Percentiles rank a stretch among this genome's conserved stretches.
Evolutionary conservation across 1,284 basidiomycete genomes (phyloP).

Genomic region (Ceratobasidium sp.): DNA sequence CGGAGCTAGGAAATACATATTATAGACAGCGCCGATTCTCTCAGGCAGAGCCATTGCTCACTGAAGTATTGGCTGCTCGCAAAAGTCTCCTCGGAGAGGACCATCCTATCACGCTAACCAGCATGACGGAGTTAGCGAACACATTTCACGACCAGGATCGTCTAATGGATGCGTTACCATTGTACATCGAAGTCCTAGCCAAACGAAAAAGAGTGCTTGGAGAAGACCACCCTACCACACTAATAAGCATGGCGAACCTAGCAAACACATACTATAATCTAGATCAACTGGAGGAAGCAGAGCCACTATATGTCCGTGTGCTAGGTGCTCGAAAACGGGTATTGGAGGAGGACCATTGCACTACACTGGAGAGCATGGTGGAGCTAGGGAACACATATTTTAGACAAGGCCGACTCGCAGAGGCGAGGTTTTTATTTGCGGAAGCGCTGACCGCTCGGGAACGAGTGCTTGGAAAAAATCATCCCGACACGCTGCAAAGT

Average conservation of each 20-base stretch:
- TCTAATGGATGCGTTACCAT: not conserved
- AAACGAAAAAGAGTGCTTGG: not conserved
- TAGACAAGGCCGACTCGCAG: not conserved
- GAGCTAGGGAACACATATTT: not conserved
- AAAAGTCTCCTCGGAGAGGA: not conserved
- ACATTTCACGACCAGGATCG: not conserved
- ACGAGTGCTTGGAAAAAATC: not conserved
- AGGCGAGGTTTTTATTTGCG: not conserved
- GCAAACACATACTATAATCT: slow-evolving; percentile 1
- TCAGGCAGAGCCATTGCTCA: slow-evolving; percentile 7
- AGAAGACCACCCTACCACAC: slow-evolving; percentile 14
- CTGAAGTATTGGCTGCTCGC: not conserved
- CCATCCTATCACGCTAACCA: not conserved
- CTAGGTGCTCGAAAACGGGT: not conserved
- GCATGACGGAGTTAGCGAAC: not conserved
- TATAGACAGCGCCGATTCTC: not conserved
- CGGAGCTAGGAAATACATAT: slow-evolving; percentile 11
- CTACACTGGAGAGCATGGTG: not conserved
- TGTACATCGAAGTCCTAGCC: not conserved
- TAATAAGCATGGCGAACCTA: not conserved
- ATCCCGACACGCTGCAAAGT: not conserved
- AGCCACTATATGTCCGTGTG: not conserved
- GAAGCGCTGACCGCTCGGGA: not conserved
- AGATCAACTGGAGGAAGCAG: slow-evolving; percentile 3
- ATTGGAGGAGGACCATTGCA: not conserved